Evolutionary conservation across 345 rosid genomes (phyloP).

Genomic region (Salix arbutifolia): DNA sequence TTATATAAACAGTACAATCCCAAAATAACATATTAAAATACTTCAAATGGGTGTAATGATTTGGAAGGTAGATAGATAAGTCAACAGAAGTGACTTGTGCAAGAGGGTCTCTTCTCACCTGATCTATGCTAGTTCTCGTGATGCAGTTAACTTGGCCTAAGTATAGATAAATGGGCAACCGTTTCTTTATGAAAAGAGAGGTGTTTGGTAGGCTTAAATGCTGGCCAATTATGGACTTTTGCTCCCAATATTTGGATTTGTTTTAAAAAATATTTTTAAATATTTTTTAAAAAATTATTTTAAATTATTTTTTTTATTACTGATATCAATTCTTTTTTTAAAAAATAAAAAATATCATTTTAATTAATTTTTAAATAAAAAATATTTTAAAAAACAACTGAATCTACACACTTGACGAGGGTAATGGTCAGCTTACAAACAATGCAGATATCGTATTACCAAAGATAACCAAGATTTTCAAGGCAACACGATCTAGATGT

Average conservation of each 20-base stretch:
- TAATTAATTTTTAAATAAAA: too few relatives aligned
- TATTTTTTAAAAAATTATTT: too few relatives aligned
- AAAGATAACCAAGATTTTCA: neutral
- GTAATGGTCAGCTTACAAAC: neutral
- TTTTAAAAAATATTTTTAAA: too few relatives aligned
- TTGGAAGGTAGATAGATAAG: conserved; percentile 1
- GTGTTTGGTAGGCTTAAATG: conserved; percentile 27
- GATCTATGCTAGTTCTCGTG: neutral
- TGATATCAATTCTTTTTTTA: too few relatives aligned
- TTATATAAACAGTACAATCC: too few relatives aligned
- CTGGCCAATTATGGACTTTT: conserved; percentile 6
- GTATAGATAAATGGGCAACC: neutral
- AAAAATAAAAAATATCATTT: too few relatives aligned
- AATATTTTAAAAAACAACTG: too few relatives aligned
- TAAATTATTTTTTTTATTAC: too few relatives aligned
- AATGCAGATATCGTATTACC: neutral
- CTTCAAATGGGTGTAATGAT: neutral
- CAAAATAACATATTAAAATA: fast-evolving
- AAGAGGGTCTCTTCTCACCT: neutral
- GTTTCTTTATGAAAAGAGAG: neutral
- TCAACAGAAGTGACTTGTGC: conserved; percentile 14
- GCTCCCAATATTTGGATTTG: too few relatives aligned
- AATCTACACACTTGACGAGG: too few relatives aligned
- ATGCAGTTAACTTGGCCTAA: neutral
- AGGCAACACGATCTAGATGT: neutral